Evolutionary conservation across 2,329 filamentous ascomycete genomes (phyloP), one percentile per base, ranked within the genome.

Genomic region (Decorospora gaudefroyi): DNA sequence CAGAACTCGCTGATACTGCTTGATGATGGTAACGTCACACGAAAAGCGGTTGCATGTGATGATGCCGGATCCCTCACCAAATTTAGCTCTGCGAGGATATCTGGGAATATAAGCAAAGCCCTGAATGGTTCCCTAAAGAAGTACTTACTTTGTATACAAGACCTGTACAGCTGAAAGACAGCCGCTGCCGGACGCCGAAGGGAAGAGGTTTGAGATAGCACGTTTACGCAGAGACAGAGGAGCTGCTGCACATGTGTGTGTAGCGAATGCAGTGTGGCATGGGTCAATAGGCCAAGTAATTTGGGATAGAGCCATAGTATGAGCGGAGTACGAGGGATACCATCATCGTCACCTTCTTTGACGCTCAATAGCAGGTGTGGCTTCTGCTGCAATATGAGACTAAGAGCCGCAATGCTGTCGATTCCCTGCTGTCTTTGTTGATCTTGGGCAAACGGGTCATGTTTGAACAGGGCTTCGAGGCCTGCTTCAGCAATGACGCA

Each of bases 401-500:
- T 80, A 30, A 96, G 78, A 38, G 95, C 90, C 55, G 86, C 82
- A 33, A 96, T 78, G 38, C 89, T 90, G 62, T 90, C 86, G 23
- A 80, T 69, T 1, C 82, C 83, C 57, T 88, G 84, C 31, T 77
- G 70, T 18, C 79, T 72, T 28, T 84, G 70, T 43, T 81, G 72
- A 22, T 77, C 75, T 52, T 82, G 74, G 46, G 82, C 77, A 64
- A 90, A 87, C 2, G 83, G 84, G 57, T 90, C 82, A 58, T 90
- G 82, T 62, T 81, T 78, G 53, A 79, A 78, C 32, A 88, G 76
- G 30, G 78, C 78, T 55, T 90, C 87, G 9, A 96, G 76, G 15
- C 90, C 87, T 45, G 89, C 87, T 63, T 88, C 85, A 35, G 86
- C 79, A 57, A 93, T 87, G 51, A 96, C 87, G 62, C 88, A 90